Conservation (phyloP, 805 yeast genomes). For the Saccharomycopsis amapae region DNA sequence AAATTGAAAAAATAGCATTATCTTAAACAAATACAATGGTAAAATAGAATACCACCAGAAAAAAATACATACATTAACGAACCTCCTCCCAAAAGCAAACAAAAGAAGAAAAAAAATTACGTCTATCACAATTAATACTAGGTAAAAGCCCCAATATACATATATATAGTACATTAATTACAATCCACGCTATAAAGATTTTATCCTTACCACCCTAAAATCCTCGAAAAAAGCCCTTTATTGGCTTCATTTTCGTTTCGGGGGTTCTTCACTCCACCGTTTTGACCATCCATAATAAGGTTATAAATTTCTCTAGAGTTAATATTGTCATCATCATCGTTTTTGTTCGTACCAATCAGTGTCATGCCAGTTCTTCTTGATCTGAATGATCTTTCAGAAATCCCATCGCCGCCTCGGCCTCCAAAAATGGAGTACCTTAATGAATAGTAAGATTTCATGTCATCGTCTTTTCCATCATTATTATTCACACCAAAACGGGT, state of each 20-base stretch:
- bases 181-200: too few relatives aligned
- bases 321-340: too few relatives aligned
- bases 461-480: background rate
- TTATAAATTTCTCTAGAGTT: constrained; percentile 6
- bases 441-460: constrained; percentile 3
- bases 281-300: constrained; percentile 1
- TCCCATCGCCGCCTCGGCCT: background rate
- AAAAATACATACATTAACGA: too few relatives aligned
- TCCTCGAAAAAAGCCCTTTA: constrained; percentile 66
- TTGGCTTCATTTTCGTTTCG: background rate
- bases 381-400: background rate
- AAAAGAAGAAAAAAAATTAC: too few relatives aligned
- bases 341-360: background rate
- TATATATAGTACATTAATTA: too few relatives aligned
- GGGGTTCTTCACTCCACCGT: background rate
- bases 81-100: too few relatives aligned
- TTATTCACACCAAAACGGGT: background rate
- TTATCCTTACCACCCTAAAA: constrained; percentile 92
- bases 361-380: background rate
- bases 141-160: too few relatives aligned
- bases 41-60: too few relatives aligned
- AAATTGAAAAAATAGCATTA: too few relatives aligned
- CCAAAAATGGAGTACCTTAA: constrained; percentile 2
- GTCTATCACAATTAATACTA: too few relatives aligned
- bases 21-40: too few relatives aligned